Percentiles rank a stretch among this genome's conserved stretches.
These are phyloP conservation scores for Laguncularia racemosa DNA, from an alignment of 345 rosid genomes.

Conservation along the genomic window DNA sequence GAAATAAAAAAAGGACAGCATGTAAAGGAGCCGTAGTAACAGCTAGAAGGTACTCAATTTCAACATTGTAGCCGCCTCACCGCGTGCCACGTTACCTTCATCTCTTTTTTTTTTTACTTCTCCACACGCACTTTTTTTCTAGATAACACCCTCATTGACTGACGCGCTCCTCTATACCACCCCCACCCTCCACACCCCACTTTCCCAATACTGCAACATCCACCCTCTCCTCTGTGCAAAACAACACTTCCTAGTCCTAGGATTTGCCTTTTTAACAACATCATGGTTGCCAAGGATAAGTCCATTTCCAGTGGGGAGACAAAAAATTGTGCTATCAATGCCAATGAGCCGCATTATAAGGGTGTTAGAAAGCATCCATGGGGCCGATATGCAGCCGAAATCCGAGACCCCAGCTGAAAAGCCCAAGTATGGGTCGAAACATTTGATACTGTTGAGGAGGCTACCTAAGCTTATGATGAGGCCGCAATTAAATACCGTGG, in stretches of 20 bases:
- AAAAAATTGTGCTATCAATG: background rate
- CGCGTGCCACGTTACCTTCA: constrained; percentile 42
- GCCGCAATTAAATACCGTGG: constrained; percentile 68
- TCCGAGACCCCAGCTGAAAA: constrained; percentile 66
- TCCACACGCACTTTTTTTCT: constrained; percentile 33
- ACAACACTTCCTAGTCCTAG: too few species aligned
- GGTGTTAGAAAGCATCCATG: constrained; percentile 71
- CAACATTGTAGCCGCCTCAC: constrained; percentile 28
- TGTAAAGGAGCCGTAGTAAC: constrained; percentile 13
- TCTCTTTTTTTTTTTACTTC: constrained; percentile 17
- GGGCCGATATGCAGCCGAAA: constrained; percentile 80
- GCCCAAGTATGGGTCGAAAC: constrained; percentile 73
- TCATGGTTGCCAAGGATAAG: constrained; percentile 31
- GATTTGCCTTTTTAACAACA: too few species aligned
- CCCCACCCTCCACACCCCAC: constrained; percentile 4
- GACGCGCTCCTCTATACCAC: background rate
- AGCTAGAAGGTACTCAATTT: constrained; percentile 20
- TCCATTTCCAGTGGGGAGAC: background rate
- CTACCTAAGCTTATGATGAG: constrained; percentile 53
- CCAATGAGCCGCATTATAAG: constrained; percentile 23
- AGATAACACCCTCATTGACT: constrained; percentile 23
- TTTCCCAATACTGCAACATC: background rate
- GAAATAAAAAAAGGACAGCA: too few species aligned
- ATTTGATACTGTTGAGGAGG: constrained; percentile 64
- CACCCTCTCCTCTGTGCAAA: background rate